Evolutionary conservation across 139 green algal species (phyloP).

Genomic region (Yamagishiella unicocca): DNA sequence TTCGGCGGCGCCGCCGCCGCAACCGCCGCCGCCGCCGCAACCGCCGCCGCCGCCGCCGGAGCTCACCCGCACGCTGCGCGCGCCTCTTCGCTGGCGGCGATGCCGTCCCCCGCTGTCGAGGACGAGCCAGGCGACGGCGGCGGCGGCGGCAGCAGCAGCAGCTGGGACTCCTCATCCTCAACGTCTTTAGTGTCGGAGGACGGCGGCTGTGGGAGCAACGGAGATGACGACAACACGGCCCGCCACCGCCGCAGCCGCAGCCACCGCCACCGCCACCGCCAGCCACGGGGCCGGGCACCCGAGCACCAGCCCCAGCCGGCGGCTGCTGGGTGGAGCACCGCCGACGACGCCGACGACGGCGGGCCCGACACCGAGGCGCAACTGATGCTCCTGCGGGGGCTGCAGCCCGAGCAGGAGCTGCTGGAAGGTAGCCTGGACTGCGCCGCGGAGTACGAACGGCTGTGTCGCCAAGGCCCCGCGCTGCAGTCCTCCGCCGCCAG

Average conservation of each 20-base stretch:
- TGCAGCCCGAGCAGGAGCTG: slow-evolving; percentile 25
- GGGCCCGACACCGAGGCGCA: neutral
- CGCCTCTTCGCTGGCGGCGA: no score
- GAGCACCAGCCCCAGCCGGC: neutral
- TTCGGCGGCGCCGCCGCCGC: neutral
- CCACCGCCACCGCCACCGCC: no score
- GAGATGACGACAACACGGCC: no score
- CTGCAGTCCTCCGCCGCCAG: slow-evolving; percentile 20
- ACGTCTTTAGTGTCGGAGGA: no score
- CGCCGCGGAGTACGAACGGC: neutral
- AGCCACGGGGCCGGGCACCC: no score
- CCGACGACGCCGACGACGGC: neutral
- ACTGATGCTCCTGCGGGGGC: neutral
- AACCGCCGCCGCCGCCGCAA: neutral
- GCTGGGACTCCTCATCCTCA: neutral
- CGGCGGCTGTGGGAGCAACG: neutral
- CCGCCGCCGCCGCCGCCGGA: neutral
- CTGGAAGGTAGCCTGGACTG: slow-evolving; percentile 27
- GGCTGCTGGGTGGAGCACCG: no score
- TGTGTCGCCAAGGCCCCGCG: neutral
- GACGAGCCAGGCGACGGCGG: neutral
- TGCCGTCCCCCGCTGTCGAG: no score
- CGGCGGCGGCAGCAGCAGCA: neutral
- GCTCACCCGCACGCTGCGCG: no score
- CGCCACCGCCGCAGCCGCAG: no score